Conservation (phyloP, 805 yeast species). For the Candida ovalis region DNA sequence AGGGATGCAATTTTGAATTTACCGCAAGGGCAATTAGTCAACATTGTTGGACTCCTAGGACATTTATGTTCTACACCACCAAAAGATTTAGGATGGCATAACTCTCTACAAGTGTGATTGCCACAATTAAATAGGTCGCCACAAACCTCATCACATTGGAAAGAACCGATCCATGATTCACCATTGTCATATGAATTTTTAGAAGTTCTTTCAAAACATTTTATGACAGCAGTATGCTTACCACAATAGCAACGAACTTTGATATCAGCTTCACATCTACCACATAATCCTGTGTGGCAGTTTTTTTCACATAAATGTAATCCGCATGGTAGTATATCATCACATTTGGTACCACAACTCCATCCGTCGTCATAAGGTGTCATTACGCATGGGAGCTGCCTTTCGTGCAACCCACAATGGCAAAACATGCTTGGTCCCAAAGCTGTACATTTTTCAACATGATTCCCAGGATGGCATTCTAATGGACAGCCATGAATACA, state of each 20-base stretch:
- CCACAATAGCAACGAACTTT: constrained; percentile 75
- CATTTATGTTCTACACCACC: constrained; percentile 37
- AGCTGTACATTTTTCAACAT: constrained; percentile 71
- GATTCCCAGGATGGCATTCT: constrained; percentile 88
- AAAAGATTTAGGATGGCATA: constrained; percentile 49
- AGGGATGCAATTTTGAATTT: constrained; percentile 44
- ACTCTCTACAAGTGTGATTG: constrained; percentile 44
- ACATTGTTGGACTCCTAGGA: constrained; percentile 54
- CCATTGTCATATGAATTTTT: constrained; percentile 25
- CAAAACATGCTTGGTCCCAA: constrained; percentile 69
- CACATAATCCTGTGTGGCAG: constrained; percentile 86
- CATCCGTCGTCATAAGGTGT: constrained; percentile 68
- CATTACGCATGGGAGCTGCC: constrained; percentile 68
- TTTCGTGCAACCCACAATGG: constrained; percentile 64
- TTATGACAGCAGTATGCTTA: constrained; percentile 36
- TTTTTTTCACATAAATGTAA: constrained; percentile 56
- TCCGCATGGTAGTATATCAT: constrained; percentile 63
- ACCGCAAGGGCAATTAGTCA: constrained; percentile 81
- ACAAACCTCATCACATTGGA: constrained; percentile 43
- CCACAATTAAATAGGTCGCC: constrained; percentile 58
- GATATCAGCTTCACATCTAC: constrained; percentile 54
- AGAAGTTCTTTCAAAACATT: constrained; percentile 44
- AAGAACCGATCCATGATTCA: constrained; percentile 47
- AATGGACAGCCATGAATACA: constrained; percentile 76
- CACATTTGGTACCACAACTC: constrained; percentile 63